Conservation (phyloP, 2,329 filamentous ascomycete species). For the Rutstroemia sp. region DNA sequence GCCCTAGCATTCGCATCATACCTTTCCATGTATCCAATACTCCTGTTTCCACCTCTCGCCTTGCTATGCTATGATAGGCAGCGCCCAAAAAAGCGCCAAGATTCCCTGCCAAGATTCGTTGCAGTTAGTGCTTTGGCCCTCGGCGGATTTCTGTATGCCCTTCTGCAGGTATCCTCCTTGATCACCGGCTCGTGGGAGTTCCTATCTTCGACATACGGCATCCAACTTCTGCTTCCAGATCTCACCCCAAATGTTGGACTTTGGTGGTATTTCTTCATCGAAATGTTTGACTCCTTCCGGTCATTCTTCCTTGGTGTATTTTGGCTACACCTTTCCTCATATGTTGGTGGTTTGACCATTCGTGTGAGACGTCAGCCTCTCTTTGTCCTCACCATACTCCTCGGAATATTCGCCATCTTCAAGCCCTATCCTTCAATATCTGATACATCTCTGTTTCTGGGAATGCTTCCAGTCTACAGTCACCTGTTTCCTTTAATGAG, state of each 20-base stretch:
- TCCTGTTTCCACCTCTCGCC: slow-evolving; percentile 76
- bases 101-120: slow-evolving; percentile 44
- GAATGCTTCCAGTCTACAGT: slow-evolving; percentile 75
- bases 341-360: slow-evolving; percentile 79
- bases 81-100: slow-evolving; percentile 22
- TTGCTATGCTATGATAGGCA: slow-evolving; percentile 70
- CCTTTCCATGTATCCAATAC: slow-evolving; percentile 81
- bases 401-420: slow-evolving; percentile 90
- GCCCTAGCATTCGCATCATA: slow-evolving; percentile 84
- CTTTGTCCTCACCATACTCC: slow-evolving; percentile 73
- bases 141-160: slow-evolving; percentile 43
- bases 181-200: slow-evolving; percentile 85
- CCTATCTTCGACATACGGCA: slow-evolving; percentile 80
- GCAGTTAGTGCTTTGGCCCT: slow-evolving; percentile 46
- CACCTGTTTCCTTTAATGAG: slow-evolving; percentile 91
- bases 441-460: slow-evolving; percentile 81
- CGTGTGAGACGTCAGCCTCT: slow-evolving; percentile 80
- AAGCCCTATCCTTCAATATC: slow-evolving; percentile 94
- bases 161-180: slow-evolving; percentile 66
- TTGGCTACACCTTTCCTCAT: slow-evolving; percentile 89
- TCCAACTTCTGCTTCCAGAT: slow-evolving; percentile 84
- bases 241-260: slow-evolving; percentile 90
- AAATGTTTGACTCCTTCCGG: slow-evolving; percentile 98
- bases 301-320: slow-evolving; percentile 97
- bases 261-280: slow-evolving; percentile 99